These are phyloP conservation scores for Trichoderma erinaceum DNA, from an alignment of 495 filamentous ascomycete genomes.

Conservation along the genomic window DNA sequence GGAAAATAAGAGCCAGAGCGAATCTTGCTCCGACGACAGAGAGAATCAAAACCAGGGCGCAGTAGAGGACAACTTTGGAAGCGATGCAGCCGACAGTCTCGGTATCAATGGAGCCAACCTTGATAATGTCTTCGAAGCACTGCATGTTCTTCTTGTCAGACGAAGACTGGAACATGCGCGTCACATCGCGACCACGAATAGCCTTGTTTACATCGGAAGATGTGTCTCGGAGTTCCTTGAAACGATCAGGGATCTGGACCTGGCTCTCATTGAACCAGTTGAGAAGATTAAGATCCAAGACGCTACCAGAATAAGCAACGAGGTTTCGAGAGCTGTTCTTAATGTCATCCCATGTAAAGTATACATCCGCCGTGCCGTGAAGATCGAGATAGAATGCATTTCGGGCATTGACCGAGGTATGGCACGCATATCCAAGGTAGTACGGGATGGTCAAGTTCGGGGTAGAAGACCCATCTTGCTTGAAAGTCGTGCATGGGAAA, in stretches of 20 bases:
- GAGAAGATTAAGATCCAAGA: constrained; percentile 87
- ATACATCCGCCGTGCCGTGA: constrained; percentile 53
- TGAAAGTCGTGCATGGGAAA: constrained; percentile 86
- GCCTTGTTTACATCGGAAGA: constrained; percentile 52
- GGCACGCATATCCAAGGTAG: constrained; percentile 85
- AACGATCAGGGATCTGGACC: constrained; percentile 70
- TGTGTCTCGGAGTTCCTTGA: constrained; percentile 64
- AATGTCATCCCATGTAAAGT: constrained; percentile 93
- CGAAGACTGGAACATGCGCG: constrained; percentile 71
- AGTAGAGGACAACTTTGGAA: constrained; percentile 92
- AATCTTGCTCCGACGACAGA: constrained; percentile 86
- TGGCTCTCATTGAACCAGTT: constrained; percentile 83
- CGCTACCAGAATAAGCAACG: constrained; percentile 87
- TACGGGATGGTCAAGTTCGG: constrained; percentile 68
- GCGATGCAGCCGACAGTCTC: constrained; percentile 97
- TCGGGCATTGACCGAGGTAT: constrained; percentile 63
- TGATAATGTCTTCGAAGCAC: constrained; percentile 87
- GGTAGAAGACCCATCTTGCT: constrained; percentile 81
- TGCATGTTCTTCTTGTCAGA: constrained; percentile 72
- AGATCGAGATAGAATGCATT: constrained; percentile 72
- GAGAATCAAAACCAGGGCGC: constrained; percentile 88
- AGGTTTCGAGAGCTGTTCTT: constrained; percentile 84
- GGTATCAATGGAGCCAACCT: constrained; percentile 92
- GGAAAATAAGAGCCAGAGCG: constrained; percentile 80
- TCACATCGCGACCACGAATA: constrained; percentile 84